Conservation (phyloP, 768 basidiomycete genomes). For the Agrocybe pediades region DNA sequence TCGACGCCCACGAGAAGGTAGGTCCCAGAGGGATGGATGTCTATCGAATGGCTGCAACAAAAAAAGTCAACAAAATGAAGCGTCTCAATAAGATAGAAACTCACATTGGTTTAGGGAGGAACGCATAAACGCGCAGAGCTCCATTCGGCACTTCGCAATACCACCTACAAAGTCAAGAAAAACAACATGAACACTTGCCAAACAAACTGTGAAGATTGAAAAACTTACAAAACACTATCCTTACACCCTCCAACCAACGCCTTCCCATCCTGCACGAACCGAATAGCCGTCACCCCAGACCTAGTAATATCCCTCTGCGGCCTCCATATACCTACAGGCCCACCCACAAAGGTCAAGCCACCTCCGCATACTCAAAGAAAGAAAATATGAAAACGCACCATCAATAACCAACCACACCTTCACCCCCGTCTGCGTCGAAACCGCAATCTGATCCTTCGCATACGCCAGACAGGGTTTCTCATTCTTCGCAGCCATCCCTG, state of each 20-base stretch:
- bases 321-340: constrained; percentile 57
- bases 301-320: constrained; percentile 63
- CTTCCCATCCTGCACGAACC: constrained; percentile 63
- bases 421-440: constrained; percentile 61
- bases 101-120: constrained; percentile 57
- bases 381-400: constrained; percentile 36
- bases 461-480: constrained; percentile 51
- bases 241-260: constrained; percentile 69
- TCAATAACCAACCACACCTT: constrained; percentile 66
- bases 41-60: constrained; percentile 49
- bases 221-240: constrained; percentile 65
- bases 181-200: neutral
- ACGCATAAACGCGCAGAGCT: constrained; percentile 59
- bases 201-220: neutral
- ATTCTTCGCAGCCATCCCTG: constrained; percentile 28
- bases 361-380: constrained; percentile 1
- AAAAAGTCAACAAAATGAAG: constrained; percentile 1
- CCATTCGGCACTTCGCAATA: constrained; percentile 70
- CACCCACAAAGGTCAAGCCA: neutral
- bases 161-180: constrained; percentile 48
- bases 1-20: constrained; percentile 56
- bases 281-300: constrained; percentile 64
- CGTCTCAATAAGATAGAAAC: constrained; percentile 19
- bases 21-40: constrained; percentile 47
- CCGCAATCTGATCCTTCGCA: constrained; percentile 57